Base-by-base conservation (phyloP, 2,329 filamentous ascomycete species). In the Neospermospora avenae region DNA sequence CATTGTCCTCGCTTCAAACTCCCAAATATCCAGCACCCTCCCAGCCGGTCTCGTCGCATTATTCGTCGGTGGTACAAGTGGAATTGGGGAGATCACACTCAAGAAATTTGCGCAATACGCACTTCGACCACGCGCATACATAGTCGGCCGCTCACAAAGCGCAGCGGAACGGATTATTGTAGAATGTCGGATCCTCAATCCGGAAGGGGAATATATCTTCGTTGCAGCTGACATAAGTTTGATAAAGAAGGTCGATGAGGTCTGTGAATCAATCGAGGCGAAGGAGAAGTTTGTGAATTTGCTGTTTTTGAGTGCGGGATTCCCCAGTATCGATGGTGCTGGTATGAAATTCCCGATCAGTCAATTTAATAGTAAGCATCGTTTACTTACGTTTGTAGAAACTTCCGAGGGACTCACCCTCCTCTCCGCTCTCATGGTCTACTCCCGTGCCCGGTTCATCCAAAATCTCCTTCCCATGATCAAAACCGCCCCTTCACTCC, bases 391-490 rank as follows among this genome's bases (percentile, higher is more conserved):
- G 35, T 13, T 14, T n/a, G 4, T 28, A 69, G 83, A 84, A 63
- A 85, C 84, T 0, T 57, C 73, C 0, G 85, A 88, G 69, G 80
- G 80, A 1, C 72, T 88, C 1, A 77, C 82, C 52, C 72, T 76
- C 20, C 74, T 78, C 34, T 75, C 77, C 22, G 75, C 79, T 4
- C 74, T 86, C 11, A 74, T 74, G 8, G 81, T 81, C 71, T 85
- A 87, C 71, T 75, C 80, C 1, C 84, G 84, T 14, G 75, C 81
- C 55, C 81, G 81, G 42, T 81, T 86, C 67, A 75, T 80, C 14
- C 58, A 76, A 54, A 82, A 84, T 55, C 77, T 88, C 0, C 77
- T 87, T 13, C 84, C 85, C 0, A 75, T 81, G 0, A 74, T 88
- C 1, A 51, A 59, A 35, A 77, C 80, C 0, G 63, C 74, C 0